These are phyloP conservation scores for Apiospora saccharicola DNA, from an alignment of 2,329 filamentous ascomycete genomes.

Conservation along the genomic window DNA sequence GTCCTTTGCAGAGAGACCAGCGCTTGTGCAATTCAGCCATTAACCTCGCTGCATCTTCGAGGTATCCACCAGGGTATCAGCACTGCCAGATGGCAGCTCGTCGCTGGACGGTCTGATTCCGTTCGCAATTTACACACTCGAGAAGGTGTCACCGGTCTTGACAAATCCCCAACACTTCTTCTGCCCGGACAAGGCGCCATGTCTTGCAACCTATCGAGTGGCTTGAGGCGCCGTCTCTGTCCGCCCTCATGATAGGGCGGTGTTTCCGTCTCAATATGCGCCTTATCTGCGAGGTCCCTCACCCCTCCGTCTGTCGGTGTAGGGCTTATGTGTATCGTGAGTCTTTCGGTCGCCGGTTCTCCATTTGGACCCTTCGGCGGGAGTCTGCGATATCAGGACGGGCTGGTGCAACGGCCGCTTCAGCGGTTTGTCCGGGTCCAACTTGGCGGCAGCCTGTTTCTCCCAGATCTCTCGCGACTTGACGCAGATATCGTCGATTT, in stretches of 20 bases:
- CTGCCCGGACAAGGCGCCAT: background rate
- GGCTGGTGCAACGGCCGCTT: conserved; percentile 66
- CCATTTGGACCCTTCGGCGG: conserved; percentile 44
- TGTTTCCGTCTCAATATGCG: background rate
- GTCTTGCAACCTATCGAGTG: conserved; percentile 6
- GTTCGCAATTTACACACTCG: conserved; percentile 20
- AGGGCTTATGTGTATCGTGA: conserved; percentile 38
- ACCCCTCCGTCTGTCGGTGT: conserved; percentile 41
- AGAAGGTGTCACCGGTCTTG: background rate
- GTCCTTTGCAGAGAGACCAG: conserved; percentile 30
- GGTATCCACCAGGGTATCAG: conserved; percentile 47
- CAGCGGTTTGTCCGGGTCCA: conserved; percentile 55
- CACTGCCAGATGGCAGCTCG: conserved; percentile 56
- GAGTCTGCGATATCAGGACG: conserved; percentile 55
- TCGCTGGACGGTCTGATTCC: conserved; percentile 49
- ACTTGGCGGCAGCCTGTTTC: conserved; percentile 59
- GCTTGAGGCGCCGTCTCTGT: background rate
- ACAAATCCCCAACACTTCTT: background rate
- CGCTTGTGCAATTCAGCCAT: conserved; percentile 43
- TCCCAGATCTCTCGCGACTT: conserved; percentile 68
- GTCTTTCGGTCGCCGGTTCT: conserved; percentile 45
- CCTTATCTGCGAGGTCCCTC: conserved; percentile 35
- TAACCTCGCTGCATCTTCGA: conserved; percentile 43
- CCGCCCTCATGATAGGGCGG: background rate
- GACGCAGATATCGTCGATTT: conserved; percentile 68